Evolutionary conservation across 306 rosid genomes (phyloP), one percentile per base, ranked within the genome.

Genomic region (Ziziphus jujuba): DNA sequence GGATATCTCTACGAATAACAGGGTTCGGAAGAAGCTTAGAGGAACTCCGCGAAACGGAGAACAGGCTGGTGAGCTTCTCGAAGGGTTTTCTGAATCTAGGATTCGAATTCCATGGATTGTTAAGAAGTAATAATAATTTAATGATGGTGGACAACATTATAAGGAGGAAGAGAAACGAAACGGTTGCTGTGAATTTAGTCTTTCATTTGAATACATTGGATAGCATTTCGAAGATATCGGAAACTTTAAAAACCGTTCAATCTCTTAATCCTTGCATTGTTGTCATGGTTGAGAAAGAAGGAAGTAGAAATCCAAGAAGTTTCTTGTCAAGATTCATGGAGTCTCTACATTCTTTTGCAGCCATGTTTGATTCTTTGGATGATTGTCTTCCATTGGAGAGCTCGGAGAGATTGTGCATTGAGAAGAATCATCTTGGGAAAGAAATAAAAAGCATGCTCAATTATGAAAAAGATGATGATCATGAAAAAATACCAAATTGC

Each of bases 331-430:
- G 89, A 55, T 85, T 90, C 72, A 85, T 86, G 10, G 96, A 89
- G 61, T 75, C 93, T 2, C 48, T 89, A 65, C 87, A 87, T 33
- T 87, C 79, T 21, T 90, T 77, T 40, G 95, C 95, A 33, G 96
- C 96, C 34, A 85, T 90, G 89, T 90, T 87, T 64, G 96, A 87
- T 76, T 90, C 96, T 0, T 49, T 90, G 7, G 91, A 87, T 17
- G 96, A 90, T 76, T 83, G 96, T 13, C 67, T 90, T 0, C 97
- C 95, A 0, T 35, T 78, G 3, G 88, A 90, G 20, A 90, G 97
- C 31, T 15, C 70, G 0, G 95, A 85, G 70, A 80, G 97, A 81
- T 54, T 85, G 74, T 67, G 85, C 58, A 87, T 90, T 19, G 97
- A 90, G 83, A 90, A 79, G 85, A 85, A 85, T 57, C 77, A 83